phyloP scores from a whole-genome alignment of 148 eudicot genomes.

The Fagopyrum homotropicum region DNA sequence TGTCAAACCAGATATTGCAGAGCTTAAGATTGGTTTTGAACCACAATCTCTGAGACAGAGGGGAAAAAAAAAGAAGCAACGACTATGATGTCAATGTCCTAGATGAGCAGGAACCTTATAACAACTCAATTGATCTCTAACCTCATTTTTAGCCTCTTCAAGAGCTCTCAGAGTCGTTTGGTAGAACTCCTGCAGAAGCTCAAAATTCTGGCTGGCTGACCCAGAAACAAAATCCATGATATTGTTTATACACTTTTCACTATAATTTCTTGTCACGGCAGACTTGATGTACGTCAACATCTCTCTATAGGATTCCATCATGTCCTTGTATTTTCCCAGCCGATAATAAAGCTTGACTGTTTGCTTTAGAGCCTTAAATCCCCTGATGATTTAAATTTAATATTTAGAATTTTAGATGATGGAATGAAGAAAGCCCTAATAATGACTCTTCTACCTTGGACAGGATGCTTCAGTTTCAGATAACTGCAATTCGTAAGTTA shows the following conservation, averaged over 20 bases:
- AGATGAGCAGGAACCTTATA: neutral
- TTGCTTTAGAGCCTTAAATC: slow-evolving; percentile 90
- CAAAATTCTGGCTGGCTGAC: slow-evolving; percentile 90
- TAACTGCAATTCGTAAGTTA: neutral
- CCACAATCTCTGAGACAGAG: slow-evolving; percentile 76
- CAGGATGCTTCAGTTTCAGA: neutral
- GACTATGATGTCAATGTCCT: neutral
- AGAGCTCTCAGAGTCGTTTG: slow-evolving; percentile 91
- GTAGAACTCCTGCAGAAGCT: slow-evolving; percentile 86
- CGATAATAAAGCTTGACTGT: slow-evolving; percentile 83
- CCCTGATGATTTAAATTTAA: slow-evolving; percentile 34
- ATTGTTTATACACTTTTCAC: slow-evolving; percentile 96
- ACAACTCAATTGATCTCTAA: slow-evolving; percentile 17
- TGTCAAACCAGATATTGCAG: slow-evolving; percentile 98
- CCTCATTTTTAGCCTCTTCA: slow-evolving; percentile 99
- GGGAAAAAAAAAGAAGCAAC: neutral
- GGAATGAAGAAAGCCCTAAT: neutral
- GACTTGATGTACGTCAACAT: slow-evolving; percentile 95
- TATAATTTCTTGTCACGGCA: slow-evolving; percentile 95
- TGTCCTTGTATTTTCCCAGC: slow-evolving; percentile 72
- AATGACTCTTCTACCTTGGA: neutral
- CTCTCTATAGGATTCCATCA: slow-evolving; percentile 96
- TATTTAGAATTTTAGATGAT: neutral
- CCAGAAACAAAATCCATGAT: slow-evolving; percentile 99
- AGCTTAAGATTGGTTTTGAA: slow-evolving; percentile 98